Conservation (phyloP, 2,329 filamentous ascomycete species). For the Fusarium drepaniforme region DNA sequence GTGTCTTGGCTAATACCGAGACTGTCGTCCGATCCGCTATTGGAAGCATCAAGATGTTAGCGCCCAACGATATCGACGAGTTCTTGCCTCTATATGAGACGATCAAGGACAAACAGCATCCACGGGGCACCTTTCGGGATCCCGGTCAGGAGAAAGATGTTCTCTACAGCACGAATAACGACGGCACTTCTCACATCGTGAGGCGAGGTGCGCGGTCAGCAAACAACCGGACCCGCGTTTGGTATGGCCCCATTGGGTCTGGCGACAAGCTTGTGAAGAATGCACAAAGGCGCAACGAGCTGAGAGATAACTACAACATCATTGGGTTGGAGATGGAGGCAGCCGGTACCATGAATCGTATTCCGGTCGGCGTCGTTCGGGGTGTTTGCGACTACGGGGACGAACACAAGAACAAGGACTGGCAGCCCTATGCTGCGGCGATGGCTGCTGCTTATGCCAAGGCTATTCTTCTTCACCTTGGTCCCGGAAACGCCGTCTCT, state of each 20-base stretch:
- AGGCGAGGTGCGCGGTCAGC: neutral
- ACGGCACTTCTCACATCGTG: neutral
- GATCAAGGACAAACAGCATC: conserved; percentile 42
- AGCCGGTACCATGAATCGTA: conserved; percentile 48
- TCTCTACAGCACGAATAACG: conserved; percentile 24
- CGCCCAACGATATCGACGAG: conserved; percentile 33
- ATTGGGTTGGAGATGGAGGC: conserved; percentile 52
- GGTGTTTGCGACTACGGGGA: conserved; percentile 52
- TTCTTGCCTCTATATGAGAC: conserved; percentile 42
- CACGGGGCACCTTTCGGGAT: conserved; percentile 44
- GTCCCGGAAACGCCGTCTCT: neutral
- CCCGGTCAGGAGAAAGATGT: conserved; percentile 47
- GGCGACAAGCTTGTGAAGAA: conserved; percentile 49
- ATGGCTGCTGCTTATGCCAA: conserved; percentile 41
- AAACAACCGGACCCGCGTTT: neutral
- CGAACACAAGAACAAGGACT: conserved; percentile 48
- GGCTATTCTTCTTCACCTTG: conserved; percentile 12
- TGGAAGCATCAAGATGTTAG: conserved; percentile 44
- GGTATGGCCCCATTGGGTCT: conserved; percentile 44
- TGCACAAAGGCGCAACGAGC: conserved; percentile 32
- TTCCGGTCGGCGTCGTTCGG: conserved; percentile 49
- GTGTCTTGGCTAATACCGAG: conserved; percentile 45
- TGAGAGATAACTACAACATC: conserved; percentile 43
- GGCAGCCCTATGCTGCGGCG: conserved; percentile 52
- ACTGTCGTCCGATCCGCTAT: conserved; percentile 50